phyloP scores from a whole-genome alignment of 306 rosid species.

The Vigna nakashimae region DNA sequence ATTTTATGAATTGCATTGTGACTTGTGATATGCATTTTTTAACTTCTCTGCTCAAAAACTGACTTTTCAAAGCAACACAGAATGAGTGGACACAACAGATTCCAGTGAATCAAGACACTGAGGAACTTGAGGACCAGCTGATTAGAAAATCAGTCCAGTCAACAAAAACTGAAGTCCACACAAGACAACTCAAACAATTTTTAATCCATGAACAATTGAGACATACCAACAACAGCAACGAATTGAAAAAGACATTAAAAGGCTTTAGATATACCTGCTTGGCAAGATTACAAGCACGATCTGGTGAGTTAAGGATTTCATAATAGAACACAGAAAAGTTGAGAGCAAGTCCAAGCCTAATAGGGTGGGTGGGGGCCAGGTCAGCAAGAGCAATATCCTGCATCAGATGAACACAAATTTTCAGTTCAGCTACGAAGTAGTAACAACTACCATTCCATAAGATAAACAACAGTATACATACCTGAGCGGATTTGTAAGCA shows the following conservation, averaged over 20 bases:
- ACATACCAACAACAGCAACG: background rate
- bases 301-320: constrained; percentile 97
- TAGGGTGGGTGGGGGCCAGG: constrained; percentile 90
- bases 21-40: too few relatives aligned
- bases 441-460: background rate
- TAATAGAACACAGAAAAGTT: constrained; percentile 96
- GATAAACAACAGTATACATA: constrained; percentile 35
- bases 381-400: constrained; percentile 92
- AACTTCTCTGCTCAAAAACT: too few relatives aligned
- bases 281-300: constrained; percentile 97
- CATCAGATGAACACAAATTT: constrained; percentile 5
- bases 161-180: background rate
- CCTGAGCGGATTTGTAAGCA: constrained; percentile 98
- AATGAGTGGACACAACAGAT: too few relatives aligned
- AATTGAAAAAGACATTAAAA: background rate
- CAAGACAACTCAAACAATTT: background rate
- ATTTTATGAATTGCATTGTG: too few relatives aligned
- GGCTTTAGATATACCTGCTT: constrained; percentile 63
- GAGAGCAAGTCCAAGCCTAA: constrained; percentile 96
- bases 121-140: too few relatives aligned
- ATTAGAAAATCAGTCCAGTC: background rate
- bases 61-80: too few relatives aligned
- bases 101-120: too few relatives aligned
- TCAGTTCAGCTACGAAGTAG: background rate
- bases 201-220: background rate